Percentiles rank a stretch among this genome's conserved stretches.
These are phyloP conservation scores for Abortiporus biennis DNA, from an alignment of 1,284 basidiomycete species.

Conservation along the genomic window DNA sequence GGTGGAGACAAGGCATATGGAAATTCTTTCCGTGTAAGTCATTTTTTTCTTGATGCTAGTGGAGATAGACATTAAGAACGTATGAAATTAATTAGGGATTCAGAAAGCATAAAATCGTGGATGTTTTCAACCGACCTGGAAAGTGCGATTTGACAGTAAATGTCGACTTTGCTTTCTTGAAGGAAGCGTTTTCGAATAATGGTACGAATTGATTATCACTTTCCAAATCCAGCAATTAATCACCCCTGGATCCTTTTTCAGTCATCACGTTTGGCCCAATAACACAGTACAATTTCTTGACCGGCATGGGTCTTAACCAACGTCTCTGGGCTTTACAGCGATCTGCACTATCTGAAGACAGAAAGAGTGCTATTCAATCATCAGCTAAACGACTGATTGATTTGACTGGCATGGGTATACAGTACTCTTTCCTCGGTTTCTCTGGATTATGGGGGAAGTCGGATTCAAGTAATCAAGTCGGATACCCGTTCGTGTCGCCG, in stretches of 20 bases:
- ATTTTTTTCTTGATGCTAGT: not conserved
- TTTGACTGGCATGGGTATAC: constrained; percentile 56
- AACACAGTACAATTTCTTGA: constrained; percentile 55
- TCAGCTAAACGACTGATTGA: constrained; percentile 56
- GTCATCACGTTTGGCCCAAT: constrained; percentile 45
- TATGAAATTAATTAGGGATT: constrained; percentile 60
- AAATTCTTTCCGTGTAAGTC: constrained; percentile 73
- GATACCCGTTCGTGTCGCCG: constrained; percentile 27
- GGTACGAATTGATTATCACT: constrained; percentile 37
- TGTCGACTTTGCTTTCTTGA: constrained; percentile 90
- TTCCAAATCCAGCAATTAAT: not conserved
- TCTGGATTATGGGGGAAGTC: constrained; percentile 20
- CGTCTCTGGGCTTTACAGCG: constrained; percentile 45
- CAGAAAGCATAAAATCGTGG: constrained; percentile 80
- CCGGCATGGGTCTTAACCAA: constrained; percentile 48
- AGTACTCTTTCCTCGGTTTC: constrained; percentile 61
- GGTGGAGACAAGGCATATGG: constrained; percentile 72
- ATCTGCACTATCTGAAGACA: constrained; percentile 40
- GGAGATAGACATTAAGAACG: not conserved
- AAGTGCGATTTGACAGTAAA: constrained; percentile 91
- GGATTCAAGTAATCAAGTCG: constrained; percentile 14
- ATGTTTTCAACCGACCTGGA: constrained; percentile 83
- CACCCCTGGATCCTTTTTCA: constrained; percentile 14
- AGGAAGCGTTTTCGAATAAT: constrained; percentile 64
- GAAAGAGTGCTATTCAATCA: constrained; percentile 33